Conservation (phyloP, 768 basidiomycete genomes). For the Phaeotremella skinneri region DNA sequence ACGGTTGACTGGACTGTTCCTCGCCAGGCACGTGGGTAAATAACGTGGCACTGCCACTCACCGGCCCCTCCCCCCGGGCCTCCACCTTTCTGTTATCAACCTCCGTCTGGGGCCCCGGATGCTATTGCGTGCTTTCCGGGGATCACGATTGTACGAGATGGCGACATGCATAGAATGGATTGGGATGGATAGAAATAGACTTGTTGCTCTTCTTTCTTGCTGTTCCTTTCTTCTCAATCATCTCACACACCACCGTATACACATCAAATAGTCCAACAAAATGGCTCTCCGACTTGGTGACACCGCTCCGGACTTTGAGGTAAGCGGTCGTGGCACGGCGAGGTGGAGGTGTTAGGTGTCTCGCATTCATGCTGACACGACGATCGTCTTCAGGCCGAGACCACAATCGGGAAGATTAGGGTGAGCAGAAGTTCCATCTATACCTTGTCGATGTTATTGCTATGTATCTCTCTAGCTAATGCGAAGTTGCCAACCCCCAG, state of each 20-base stretch:
- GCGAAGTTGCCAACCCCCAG: too few species aligned
- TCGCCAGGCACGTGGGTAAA: too few species aligned
- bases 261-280: slow-evolving; percentile 16
- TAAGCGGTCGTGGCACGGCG: background rate
- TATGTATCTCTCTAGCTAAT: too few species aligned
- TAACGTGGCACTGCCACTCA: too few species aligned
- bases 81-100: too few species aligned
- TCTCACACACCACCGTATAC: background rate
- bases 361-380: background rate
- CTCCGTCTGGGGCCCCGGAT: background rate
- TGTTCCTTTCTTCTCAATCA: background rate
- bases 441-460: background rate
- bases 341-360: too few species aligned
- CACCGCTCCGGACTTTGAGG: slow-evolving; percentile 78
- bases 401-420: slow-evolving; percentile 78
- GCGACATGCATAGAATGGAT: too few species aligned
- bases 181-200: too few species aligned
- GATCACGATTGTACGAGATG: too few species aligned
- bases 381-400: slow-evolving; percentile 62
- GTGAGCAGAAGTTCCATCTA: slow-evolving; percentile 54
- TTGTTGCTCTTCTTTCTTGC: background rate
- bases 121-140: background rate
- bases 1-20: background rate
- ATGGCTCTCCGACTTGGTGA: slow-evolving; percentile 50
- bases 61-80: too few species aligned